Percentiles rank a stretch among this genome's conserved stretches.
Evolutionary conservation across 164 flowering plant species (phyloP).

Genomic region (Santalum album): DNA sequence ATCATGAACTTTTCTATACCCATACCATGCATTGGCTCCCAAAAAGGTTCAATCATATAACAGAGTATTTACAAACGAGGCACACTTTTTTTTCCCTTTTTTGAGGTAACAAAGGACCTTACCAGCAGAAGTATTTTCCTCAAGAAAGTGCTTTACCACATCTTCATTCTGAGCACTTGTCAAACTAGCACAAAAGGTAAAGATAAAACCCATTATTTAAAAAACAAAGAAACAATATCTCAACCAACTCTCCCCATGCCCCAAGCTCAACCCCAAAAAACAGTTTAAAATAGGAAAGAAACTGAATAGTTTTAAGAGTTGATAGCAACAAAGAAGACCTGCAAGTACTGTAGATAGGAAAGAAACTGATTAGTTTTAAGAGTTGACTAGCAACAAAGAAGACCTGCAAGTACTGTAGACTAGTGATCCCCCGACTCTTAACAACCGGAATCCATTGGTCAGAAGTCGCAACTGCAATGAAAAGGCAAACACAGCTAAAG

Average conservation of each 20-base stretch:
- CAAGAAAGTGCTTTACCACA: slow-evolving; percentile 66
- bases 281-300: too few species aligned
- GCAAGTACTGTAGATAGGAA: slow-evolving; percentile 79
- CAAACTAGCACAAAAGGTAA: slow-evolving; percentile 29
- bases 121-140: slow-evolving; percentile 65
- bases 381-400: background rate
- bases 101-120: slow-evolving; percentile 9
- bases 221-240: background rate
- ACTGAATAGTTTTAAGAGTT: background rate
- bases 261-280: too few species aligned
- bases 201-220: background rate
- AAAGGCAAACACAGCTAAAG: background rate
- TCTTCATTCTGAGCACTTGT: slow-evolving; percentile 88
- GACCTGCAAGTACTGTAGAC: slow-evolving; percentile 99
- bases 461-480: slow-evolving; percentile 60
- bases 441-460: slow-evolving; percentile 72
- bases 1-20: too few species aligned
- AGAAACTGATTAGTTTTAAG: too few species aligned
- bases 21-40: too few species aligned
- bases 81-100: too few species aligned
- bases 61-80: background rate
- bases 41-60: background rate
- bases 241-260: too few species aligned
- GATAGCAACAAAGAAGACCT: slow-evolving; percentile 37
- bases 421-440: slow-evolving; percentile 74